Conservation (phyloP, 345 rosid genomes). For the Luvunga scandens region DNA sequence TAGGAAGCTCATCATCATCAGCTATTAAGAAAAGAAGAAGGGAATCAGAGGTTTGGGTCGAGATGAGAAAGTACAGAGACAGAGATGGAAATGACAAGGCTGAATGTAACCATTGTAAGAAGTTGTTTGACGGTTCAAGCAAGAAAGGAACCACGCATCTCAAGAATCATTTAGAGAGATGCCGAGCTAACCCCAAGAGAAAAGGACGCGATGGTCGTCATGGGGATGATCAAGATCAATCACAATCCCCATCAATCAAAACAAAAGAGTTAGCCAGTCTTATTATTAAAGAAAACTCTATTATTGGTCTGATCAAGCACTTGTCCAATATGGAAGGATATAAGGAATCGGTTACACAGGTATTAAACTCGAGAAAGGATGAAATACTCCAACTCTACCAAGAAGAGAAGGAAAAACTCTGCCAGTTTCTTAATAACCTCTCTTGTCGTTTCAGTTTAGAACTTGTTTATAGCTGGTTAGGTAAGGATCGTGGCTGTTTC, state of each 20-base stretch:
- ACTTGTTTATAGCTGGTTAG: not conserved
- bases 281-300: not conserved
- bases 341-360: not conserved
- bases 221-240: not conserved
- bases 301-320: not conserved
- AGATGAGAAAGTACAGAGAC: not conserved
- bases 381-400: not conserved
- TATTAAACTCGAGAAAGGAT: not conserved
- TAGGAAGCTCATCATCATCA: too few relatives aligned
- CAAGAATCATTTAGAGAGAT: not conserved
- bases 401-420: too few relatives aligned
- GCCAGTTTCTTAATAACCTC: not conserved
- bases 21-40: not conserved
- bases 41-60: not conserved
- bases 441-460: not conserved
- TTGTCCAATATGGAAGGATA: not conserved
- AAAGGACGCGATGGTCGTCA: too few relatives aligned
- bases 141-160: not conserved
- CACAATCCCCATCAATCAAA: too few relatives aligned
- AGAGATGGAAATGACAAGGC: not conserved
- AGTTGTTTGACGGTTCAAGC: not conserved
- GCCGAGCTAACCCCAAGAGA: not conserved
- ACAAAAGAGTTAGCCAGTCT: too few relatives aligned
- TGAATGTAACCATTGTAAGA: not conserved
- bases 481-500: fast-evolving